A percentile compares a stretch with the other conserved stretches of the same genome.
Evolutionary conservation across 345 rosid genomes (phyloP).

Genomic region (Toxicodendron radicans): DNA sequence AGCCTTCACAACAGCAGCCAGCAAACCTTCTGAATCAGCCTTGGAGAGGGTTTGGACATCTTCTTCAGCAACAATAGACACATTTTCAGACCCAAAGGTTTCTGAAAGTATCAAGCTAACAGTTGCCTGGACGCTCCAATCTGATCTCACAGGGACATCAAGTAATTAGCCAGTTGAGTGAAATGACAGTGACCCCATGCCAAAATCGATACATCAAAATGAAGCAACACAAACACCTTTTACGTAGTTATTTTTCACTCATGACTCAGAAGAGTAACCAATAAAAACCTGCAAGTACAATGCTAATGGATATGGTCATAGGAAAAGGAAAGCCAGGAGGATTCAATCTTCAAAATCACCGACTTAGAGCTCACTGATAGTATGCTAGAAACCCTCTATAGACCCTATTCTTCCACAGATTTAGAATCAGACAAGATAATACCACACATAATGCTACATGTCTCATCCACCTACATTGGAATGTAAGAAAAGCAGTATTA

Average conservation of each 20-base stretch:
- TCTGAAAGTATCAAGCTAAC: slow-evolving; percentile 82
- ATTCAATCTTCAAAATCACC: background rate
- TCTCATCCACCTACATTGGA: background rate
- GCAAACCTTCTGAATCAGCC: slow-evolving; percentile 49
- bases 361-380: background rate
- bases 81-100: slow-evolving; percentile 49
- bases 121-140: slow-evolving; percentile 92
- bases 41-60: slow-evolving; percentile 70
- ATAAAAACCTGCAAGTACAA: background rate
- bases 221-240: background rate
- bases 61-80: slow-evolving; percentile 88
- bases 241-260: background rate
- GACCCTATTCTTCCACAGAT: background rate
- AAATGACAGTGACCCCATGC: background rate
- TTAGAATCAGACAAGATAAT: background rate
- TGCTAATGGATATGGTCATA: background rate
- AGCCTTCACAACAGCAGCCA: slow-evolving; percentile 51
- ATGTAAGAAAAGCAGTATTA: background rate
- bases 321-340: slow-evolving; percentile 2
- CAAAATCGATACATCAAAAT: background rate
- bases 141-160: slow-evolving; percentile 34
- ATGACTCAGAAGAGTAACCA: background rate
- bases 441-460: background rate
- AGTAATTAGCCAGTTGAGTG: slow-evolving; percentile 10
- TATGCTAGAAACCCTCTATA: background rate